Percentiles rank a stretch among this genome's conserved stretches.
phyloP scores from a whole-genome alignment of 108 stramenopile genomes.

The Aurantiochytrium sp. region DNA sequence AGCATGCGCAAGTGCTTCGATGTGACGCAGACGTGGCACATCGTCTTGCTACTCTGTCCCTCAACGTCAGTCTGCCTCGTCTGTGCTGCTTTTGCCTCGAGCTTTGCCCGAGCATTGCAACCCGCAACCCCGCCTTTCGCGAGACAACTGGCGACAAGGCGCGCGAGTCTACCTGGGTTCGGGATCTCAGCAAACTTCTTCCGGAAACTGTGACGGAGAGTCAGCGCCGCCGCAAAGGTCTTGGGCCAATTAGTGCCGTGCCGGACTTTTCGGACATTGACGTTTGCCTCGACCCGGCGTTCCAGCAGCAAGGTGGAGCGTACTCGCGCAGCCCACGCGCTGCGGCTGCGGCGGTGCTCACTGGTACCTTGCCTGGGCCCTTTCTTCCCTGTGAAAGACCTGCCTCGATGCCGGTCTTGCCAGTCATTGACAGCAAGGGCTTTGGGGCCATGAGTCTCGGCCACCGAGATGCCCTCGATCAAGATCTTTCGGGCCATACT shows the following conservation, averaged over 20 bases:
- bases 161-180: neutral
- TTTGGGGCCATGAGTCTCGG: too few relatives aligned
- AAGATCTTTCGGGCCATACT: neutral
- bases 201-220: neutral
- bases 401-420: too few relatives aligned
- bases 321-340: too few relatives aligned
- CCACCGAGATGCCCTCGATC: neutral
- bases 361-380: neutral
- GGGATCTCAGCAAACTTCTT: neutral
- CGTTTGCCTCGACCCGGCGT: neutral
- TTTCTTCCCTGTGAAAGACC: neutral
- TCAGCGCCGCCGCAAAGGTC: neutral
- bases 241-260: neutral
- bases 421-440: too few relatives aligned
- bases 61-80: neutral
- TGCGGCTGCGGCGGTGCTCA: too few relatives aligned
- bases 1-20: neutral
- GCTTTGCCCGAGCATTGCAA: neutral
- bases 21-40: neutral
- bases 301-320: too few relatives aligned
- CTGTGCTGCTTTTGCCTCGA: slow-evolving; percentile 13
- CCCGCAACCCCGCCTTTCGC: neutral
- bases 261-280: neutral
- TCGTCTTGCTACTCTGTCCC: neutral
- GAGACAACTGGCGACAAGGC: neutral